Evolutionary conservation across 1,139 yeast species (phyloP), one percentile per base, ranked within the genome.

Genomic region (Geotrichum histeridarum): DNA sequence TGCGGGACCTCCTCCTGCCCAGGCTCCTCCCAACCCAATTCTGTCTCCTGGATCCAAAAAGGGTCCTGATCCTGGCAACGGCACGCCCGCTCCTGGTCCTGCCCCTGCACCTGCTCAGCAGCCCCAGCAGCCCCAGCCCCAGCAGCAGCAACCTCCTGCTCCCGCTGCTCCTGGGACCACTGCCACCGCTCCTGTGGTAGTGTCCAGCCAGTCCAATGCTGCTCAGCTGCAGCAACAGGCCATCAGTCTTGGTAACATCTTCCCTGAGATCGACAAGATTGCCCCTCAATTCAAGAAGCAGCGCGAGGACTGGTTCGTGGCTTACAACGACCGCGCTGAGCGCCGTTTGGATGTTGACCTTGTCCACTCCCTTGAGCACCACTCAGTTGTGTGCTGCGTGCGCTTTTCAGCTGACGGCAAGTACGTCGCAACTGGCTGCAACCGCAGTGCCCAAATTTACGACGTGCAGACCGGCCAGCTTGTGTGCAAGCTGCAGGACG

Each of bases 381-480:
- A 90, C 18, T 86, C 96, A 1, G 98, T 91, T 46, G 98, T 91
- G 55, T 93, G 99, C 74, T 93, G 99, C 73, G 98, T 93, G 55
- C 79, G 95, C 60, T 93, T 93, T 27, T 54, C 57, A 18, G 47
- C 51, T 7, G 96, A 90, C 70, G 98, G 98, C 60, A 87, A 88
- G 72, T 88, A 81, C 68, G 79, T 93, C 64, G 99, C 99, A 27
- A 93, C 99, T 30, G 99, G 99, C 47, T 91, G 98, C 75, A 93
- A 93, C 75, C 89, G 93, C 69, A 83, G 95, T 45, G 95, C 98
- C 9, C 97, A 91, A 71, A 96, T 93, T 58, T 93, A 86, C 73
- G 87, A 86, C 63, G 98, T 91, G 48, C 86, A 86, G 65, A 86
- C 95, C 33, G 99, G 99, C 62, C 94, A 88, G 67, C 77, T 89